Conservation (phyloP, 441 rosid genomes). For the Hura crepitans region DNA sequence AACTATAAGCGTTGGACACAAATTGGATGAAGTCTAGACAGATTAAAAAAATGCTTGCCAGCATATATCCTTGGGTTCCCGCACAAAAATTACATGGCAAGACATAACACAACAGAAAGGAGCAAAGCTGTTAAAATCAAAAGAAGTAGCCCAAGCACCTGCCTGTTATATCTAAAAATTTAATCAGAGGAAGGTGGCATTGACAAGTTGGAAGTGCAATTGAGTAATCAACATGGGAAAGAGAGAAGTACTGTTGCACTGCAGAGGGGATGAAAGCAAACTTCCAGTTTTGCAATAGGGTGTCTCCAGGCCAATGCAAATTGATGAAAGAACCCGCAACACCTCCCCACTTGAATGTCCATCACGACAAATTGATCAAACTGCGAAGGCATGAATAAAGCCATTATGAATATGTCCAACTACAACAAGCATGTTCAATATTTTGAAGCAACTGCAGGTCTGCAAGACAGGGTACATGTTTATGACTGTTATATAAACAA, state of each 20-base stretch:
- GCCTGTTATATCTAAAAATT: neutral
- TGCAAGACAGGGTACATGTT: neutral
- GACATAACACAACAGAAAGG: neutral
- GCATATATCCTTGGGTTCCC: neutral
- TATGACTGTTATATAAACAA: neutral
- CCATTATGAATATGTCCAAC: neutral
- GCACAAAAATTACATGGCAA: constrained; percentile 10
- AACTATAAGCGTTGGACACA: neutral
- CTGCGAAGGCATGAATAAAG: neutral
- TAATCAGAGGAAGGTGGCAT: neutral
- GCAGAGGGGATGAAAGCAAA: neutral
- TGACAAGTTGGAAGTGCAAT: neutral
- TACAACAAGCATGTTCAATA: constrained; percentile 4
- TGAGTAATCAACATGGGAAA: neutral
- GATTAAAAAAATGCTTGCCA: constrained; percentile 8
- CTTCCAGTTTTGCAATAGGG: constrained; percentile 5
- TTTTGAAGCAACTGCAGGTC: neutral
- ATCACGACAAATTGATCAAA: neutral
- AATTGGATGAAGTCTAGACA: no score
- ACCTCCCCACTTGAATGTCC: neutral
- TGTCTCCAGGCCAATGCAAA: neutral
- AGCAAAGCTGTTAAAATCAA: neutral
- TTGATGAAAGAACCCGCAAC: neutral
- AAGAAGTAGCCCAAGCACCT: neutral
- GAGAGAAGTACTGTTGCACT: neutral